Evolutionary conservation across 2,329 filamentous ascomycete genomes (phyloP).

Genomic region (Aspergillus pseudonomiae): DNA sequence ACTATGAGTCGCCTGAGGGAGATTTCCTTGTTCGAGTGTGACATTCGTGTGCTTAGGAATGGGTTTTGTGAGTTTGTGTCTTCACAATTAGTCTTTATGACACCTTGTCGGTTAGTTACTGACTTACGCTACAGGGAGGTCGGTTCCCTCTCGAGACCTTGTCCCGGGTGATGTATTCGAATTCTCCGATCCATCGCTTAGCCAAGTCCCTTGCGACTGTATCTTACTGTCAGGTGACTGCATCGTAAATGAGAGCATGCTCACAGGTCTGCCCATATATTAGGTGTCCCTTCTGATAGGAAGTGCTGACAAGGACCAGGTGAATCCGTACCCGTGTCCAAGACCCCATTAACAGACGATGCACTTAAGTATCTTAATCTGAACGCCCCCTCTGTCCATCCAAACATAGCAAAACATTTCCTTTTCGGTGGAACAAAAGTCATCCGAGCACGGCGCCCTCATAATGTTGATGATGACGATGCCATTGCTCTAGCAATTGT

Average conservation of each 20-base stretch:
- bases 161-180: conserved; percentile 97
- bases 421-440: conserved; percentile 96
- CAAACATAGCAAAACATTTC: conserved; percentile 84
- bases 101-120: conserved; percentile 3
- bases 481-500: conserved; percentile 90
- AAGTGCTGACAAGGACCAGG: conserved; percentile 51
- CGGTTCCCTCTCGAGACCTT: conserved; percentile 81
- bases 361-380: conserved; percentile 76
- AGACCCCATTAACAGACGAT: conserved; percentile 80
- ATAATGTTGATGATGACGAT: conserved; percentile 82
- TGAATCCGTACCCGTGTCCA: conserved; percentile 96
- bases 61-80: conserved; percentile 76
- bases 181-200: conserved; percentile 86
- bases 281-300: neutral
- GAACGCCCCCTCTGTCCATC: conserved; percentile 77
- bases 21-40: conserved; percentile 92
- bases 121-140: conserved; percentile 64
- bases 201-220: conserved; percentile 89
- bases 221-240: conserved; percentile 90
- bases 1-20: conserved; percentile 90
- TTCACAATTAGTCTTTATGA: neutral
- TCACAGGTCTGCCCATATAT: conserved; percentile 62
- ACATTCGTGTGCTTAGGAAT: conserved; percentile 88
- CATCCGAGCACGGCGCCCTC: conserved; percentile 83
- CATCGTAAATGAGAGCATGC: conserved; percentile 99